phyloP scores from a whole-genome alignment of 2,329 filamentous ascomycete species.

The Coniochaeta pulveracea region DNA sequence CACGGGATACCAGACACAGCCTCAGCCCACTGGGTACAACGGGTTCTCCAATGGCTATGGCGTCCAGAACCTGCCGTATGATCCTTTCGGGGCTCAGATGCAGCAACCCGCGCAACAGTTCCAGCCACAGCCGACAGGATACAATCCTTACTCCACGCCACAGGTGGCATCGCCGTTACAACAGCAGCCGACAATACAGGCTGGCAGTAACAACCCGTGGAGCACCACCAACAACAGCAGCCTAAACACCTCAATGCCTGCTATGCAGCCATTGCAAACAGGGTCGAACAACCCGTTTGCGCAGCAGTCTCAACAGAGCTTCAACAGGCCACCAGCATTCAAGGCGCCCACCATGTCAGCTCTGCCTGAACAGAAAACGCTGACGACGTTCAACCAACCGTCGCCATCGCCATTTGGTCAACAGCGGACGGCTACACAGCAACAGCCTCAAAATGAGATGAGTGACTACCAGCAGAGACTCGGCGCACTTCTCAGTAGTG shows the following conservation, averaged over 20 bases:
- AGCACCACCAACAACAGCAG: slow-evolving; percentile 48
- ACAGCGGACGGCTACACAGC: slow-evolving; percentile 25
- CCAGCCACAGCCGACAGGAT: slow-evolving; percentile 32
- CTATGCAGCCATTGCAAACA: slow-evolving; percentile 72
- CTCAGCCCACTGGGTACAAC: too few relatives aligned
- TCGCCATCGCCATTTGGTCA: slow-evolving; percentile 32
- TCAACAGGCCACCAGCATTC: slow-evolving; percentile 48
- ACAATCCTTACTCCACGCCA: slow-evolving; percentile 23
- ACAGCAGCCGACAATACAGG: slow-evolving; percentile 52
- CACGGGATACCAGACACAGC: slow-evolving; percentile 37
- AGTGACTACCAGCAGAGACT: slow-evolving; percentile 62
- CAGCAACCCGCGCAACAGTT: slow-evolving; percentile 30
- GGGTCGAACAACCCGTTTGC: slow-evolving; percentile 98
- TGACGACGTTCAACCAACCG: slow-evolving; percentile 42
- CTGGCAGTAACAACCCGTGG: slow-evolving; percentile 94
- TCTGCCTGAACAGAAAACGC: slow-evolving; percentile 74
- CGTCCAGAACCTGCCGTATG: slow-evolving; percentile 28
- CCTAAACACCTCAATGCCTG: slow-evolving; percentile 36
- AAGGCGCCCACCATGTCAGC: slow-evolving; percentile 54
- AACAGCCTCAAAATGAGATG: slow-evolving; percentile 42
- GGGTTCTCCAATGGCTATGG: slow-evolving; percentile 60
- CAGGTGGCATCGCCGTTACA: slow-evolving; percentile 26
- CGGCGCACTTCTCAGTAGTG: slow-evolving; percentile 73
- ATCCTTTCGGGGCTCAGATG: slow-evolving; percentile 20
- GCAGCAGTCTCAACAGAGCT: slow-evolving; percentile 23